These are phyloP conservation scores for Mycena sanguinolenta DNA, from an alignment of 768 basidiomycete species.

Conservation along the genomic window DNA sequence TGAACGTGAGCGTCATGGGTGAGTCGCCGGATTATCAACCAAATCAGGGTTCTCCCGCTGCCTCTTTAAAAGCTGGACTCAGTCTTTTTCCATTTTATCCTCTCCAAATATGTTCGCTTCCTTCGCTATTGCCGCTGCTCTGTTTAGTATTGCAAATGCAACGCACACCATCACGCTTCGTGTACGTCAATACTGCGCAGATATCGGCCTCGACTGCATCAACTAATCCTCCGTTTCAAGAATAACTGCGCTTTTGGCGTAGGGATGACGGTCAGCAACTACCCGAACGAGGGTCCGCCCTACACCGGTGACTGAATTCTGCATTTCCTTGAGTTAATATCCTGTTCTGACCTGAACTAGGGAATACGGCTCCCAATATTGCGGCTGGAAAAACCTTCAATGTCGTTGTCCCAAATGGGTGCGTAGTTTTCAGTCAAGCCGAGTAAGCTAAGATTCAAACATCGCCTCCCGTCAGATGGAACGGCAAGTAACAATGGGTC, in stretches of 20 bases:
- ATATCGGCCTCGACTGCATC: no score
- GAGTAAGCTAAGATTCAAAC: no score
- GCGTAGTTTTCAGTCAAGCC: not conserved
- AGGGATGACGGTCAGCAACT: constrained; percentile 18
- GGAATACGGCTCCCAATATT: constrained; percentile 21
- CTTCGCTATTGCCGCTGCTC: not conserved
- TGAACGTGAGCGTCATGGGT: no score
- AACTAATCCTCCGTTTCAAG: not conserved
- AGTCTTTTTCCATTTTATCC: not conserved
- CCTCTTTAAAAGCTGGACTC: no score
- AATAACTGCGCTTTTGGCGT: constrained; percentile 24
- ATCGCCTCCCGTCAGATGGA: constrained; percentile 16
- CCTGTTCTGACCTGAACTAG: not conserved
- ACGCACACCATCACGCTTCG: constrained; percentile 26
- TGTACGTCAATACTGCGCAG: not conserved
- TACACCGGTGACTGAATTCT: constrained; percentile 5
- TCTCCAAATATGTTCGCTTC: not conserved
- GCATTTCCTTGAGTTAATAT: not conserved
- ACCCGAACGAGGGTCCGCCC: constrained; percentile 8
- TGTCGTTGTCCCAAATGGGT: constrained; percentile 18
- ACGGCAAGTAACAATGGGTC: no score
- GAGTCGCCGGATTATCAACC: no score
- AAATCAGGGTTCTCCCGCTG: not conserved
- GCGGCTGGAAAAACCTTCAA: not conserved
- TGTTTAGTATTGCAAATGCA: not conserved